Evolutionary conservation across 1,139 yeast genomes (phyloP), one percentile per base, ranked within the genome.

Genomic region (Hansenula lynferdii): DNA sequence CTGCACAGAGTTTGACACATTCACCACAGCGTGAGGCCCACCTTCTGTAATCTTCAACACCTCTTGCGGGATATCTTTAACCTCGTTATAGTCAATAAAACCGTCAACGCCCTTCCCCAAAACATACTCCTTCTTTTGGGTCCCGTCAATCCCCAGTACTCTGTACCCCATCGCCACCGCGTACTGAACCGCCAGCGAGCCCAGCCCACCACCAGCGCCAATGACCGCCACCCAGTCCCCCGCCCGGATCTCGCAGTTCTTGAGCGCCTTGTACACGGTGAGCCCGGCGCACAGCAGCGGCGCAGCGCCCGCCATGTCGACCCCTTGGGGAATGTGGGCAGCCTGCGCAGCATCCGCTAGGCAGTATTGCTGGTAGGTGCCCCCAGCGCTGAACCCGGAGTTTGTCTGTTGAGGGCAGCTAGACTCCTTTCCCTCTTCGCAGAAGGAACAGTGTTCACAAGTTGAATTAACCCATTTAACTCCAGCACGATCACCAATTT

Each of bases 131-230:
- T 65, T 76, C 61, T 78, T 78, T 25, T 70, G 78, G 53, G 80
- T 80, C 51, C 79, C 80, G 50, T 77, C 84, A 49, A 77, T 75
- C 48, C 69, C 83, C 26, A 77, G 49, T 26, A 75, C 80, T 58
- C 81, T 65, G 52, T 61, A 67, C 44, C 84, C 84, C 81, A 77
- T 72, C 38, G 81, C 81, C 43, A 57, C 67, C 42, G 82, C 84
- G 55, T 77, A 77, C 58, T 77, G 84, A 42, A 77, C 62, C 35
- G 82, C 83, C 41, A 77, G 63, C 25, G 82, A 70, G 45, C 84
- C 84, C 53, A 77, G 69, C 42, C 84, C 84, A 58, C 84, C 84
- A 53, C 70, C 83, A 32, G 82, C 83, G 60, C 84, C 84, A 37
- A 80, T 73, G 42, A 77, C 61, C 34, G 79, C 78, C 39, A 77